Conservation (phyloP, 805 yeast species). For the Spathaspora sp. region DNA sequence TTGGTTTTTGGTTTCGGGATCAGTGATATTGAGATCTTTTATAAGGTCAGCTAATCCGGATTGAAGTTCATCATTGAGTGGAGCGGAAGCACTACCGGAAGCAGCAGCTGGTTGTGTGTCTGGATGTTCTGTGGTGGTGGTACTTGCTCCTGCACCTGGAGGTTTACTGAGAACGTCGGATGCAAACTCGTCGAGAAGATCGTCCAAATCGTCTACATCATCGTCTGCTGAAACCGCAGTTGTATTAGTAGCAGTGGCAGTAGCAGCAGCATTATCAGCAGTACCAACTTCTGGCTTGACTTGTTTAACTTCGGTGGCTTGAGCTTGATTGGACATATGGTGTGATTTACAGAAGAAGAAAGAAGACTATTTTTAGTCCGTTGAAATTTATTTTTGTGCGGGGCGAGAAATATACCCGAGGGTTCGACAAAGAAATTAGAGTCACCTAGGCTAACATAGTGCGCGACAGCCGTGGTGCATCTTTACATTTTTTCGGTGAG, state of each 20-base stretch:
- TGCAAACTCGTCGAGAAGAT: conserved; percentile 79
- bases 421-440: not conserved
- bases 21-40: conserved; percentile 45
- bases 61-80: conserved; percentile 30
- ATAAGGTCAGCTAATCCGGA: conserved; percentile 40
- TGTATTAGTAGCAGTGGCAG: not conserved
- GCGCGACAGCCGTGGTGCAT: too few relatives aligned
- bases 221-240: conserved; percentile 14
- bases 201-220: conserved; percentile 73
- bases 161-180: conserved; percentile 63
- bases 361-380: not conserved
- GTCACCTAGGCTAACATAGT: too few relatives aligned
- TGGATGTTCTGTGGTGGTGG: conserved; percentile 7
- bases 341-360: not conserved
- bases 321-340: not conserved
- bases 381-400: not conserved
- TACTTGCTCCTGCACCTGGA: conserved; percentile 38
- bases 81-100: conserved; percentile 7
- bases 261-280: not conserved
- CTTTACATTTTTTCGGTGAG: too few relatives aligned
- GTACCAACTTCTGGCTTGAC: not conserved
- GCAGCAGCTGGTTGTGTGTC: not conserved
- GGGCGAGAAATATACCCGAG: not conserved
- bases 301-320: not conserved
- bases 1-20: conserved; percentile 50